Percentiles rank a stretch among this genome's conserved stretches.
Evolutionary conservation across 225 moss, liverwort and hornwort genomes (phyloP).

Genomic region (Ulota crispa): DNA sequence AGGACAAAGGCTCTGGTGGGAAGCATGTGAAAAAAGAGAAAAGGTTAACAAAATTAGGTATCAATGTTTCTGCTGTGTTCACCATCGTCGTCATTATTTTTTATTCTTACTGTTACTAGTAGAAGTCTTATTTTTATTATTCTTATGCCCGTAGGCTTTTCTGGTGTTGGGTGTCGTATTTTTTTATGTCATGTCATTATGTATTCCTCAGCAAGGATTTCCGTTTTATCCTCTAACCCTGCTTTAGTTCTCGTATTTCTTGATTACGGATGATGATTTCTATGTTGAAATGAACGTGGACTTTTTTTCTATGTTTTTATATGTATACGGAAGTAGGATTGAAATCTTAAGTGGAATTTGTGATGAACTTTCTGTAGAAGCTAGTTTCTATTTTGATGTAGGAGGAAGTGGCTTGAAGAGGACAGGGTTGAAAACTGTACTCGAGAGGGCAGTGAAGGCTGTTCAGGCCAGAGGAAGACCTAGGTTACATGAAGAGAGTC

Average conservation of each 20-base stretch:
- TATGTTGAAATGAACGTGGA: not conserved
- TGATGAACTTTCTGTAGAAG: conserved; percentile 14
- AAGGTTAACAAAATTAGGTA: conserved; percentile 54
- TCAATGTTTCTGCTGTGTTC: not conserved
- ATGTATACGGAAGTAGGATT: too few relatives aligned
- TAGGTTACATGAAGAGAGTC: conserved; percentile 36
- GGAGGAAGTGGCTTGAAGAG: conserved; percentile 71
- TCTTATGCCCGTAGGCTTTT: not conserved
- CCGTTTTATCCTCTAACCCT: too few relatives aligned
- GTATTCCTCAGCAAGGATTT: too few relatives aligned
- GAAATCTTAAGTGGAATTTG: not conserved
- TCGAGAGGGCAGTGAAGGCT: conserved; percentile 85
- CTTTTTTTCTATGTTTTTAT: not conserved
- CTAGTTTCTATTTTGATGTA: conserved; percentile 26
- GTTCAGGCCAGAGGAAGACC: conserved; percentile 73
- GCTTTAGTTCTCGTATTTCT: too few relatives aligned
- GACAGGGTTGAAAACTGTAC: conserved; percentile 58
- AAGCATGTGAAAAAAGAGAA: conserved; percentile 63
- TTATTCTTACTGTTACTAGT: not conserved
- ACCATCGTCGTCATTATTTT: not conserved
- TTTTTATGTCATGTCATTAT: too few relatives aligned
- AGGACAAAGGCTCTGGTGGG: conserved; percentile 54
- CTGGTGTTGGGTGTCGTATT: too few relatives aligned
- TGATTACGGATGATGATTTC: too few relatives aligned
- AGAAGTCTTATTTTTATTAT: not conserved